These are phyloP conservation scores for Solanum peruvianum DNA, from an alignment of 257 asterid genomes.

Conservation along the genomic window DNA sequence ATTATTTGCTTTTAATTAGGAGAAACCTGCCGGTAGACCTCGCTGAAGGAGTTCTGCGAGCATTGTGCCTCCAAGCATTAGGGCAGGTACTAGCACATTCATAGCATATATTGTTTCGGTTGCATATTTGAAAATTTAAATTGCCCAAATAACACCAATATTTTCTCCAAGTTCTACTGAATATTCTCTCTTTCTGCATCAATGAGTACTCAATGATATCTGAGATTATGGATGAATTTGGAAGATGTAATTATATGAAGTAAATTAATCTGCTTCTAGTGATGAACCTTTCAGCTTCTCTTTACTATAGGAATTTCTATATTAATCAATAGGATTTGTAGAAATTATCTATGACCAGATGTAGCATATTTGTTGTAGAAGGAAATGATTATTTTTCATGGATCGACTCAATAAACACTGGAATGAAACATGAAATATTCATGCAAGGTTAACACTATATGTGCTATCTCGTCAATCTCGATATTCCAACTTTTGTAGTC, in stretches of 20 bases:
- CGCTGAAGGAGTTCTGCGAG: conserved; percentile 91
- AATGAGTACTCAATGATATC: neutral
- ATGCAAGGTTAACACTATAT: neutral
- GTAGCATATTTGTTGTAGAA: neutral
- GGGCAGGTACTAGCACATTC: conserved; percentile 64
- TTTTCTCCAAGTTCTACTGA: neutral
- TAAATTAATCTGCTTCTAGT: neutral
- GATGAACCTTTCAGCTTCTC: neutral
- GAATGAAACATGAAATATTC: neutral
- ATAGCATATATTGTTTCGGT: neutral
- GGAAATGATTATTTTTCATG: neutral
- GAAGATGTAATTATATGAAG: neutral
- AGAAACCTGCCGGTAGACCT: conserved; percentile 90
- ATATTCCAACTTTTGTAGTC: neutral
- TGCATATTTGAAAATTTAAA: neutral
- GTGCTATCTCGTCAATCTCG: neutral
- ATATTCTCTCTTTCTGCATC: neutral
- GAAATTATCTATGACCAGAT: neutral
- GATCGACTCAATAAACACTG: neutral
- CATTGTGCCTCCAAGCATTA: conserved; percentile 92
- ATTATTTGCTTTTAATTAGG: conserved; percentile 29
- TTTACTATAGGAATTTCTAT: neutral
- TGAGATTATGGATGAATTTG: neutral
- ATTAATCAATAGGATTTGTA: neutral
- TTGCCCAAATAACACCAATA: neutral